Evolutionary conservation across 352 stramenopile genomes (phyloP).

Genomic region (Phytophthora gonapodyides): DNA sequence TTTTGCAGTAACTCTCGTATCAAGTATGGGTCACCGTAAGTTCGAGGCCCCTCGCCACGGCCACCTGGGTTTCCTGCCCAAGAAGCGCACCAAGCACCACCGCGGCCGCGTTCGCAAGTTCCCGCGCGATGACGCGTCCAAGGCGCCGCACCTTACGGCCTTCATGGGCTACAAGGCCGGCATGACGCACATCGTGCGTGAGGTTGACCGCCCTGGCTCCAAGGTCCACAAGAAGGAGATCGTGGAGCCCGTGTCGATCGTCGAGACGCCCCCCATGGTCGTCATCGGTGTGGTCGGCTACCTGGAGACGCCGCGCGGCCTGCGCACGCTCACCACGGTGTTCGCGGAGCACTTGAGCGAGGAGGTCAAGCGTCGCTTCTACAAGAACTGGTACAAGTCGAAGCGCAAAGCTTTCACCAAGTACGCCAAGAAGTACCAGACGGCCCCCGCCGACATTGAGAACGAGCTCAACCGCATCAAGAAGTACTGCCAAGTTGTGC

Average conservation of each 20-base stretch:
- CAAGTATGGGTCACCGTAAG: constrained; percentile 97
- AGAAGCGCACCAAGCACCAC: constrained; percentile 99
- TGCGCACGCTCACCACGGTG: constrained; percentile 99
- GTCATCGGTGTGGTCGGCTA: constrained; percentile 99
- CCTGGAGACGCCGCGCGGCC: constrained; percentile 98
- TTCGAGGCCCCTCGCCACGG: constrained; percentile 97
- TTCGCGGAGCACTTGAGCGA: constrained; percentile 99
- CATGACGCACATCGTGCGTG: constrained; percentile 99
- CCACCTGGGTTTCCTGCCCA: constrained; percentile 99
- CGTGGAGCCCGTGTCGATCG: constrained; percentile 99
- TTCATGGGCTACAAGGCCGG: constrained; percentile 99
- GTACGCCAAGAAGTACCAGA: constrained; percentile 99
- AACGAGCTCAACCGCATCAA: constrained; percentile 99
- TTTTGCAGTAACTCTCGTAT: constrained; percentile 86
- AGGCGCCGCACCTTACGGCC: constrained; percentile 98
- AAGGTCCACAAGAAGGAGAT: constrained; percentile 99
- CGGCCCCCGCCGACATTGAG: constrained; percentile 91
- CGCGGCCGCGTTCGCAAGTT: constrained; percentile 99
- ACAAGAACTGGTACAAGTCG: constrained; percentile 99
- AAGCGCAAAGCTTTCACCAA: constrained; percentile 99
- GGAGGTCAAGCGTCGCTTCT: constrained; percentile 99
- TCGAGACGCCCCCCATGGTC: constrained; percentile 99
- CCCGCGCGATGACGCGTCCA: constrained; percentile 97
- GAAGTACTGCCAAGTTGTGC: constrained; percentile 99
- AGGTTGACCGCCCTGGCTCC: constrained; percentile 98